Base-by-base conservation (phyloP, 2,329 filamentous ascomycete genomes). In the Verticillium nonalfalfae region DNA sequence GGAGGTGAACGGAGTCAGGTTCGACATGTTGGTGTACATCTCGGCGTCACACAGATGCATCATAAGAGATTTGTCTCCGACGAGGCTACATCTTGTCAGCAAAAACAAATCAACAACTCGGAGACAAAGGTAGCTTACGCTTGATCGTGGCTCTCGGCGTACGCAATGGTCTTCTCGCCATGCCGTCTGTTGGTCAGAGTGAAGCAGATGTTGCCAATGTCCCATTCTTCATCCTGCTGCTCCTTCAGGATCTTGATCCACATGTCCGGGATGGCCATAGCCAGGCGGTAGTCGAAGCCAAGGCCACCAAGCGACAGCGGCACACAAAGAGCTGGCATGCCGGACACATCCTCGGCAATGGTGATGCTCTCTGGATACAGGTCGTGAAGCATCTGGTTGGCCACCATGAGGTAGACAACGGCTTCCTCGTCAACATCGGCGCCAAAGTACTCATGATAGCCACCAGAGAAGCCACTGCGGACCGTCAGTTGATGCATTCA, bases 181-280 rank as follows among this genome's bases (percentile, higher is more conserved):
- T 98, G 91, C 34, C 95, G 88, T 61, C 95, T 85, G 76, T 99
- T 98, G 26, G 90, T 96, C 62, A 99, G 79, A 0, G 93, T 97
- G 78, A 89, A 93, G 73, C 87, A 88, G 59, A 99, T 90, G 67
- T 84, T 88, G 61, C 85, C 87, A 75, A 99, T 90, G 69, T 98
- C 90, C 95, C 95, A 99, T 10, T 96, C 85, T 65, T 92, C 84
- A 70, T 99, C 95, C 71, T 90, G 84, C 74, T 92, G 87, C 77
- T 99, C 95, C 76, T 99, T 99, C 64, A 98, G 76, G 72, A 96
- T 91, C 79, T 99, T 99, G 82, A 99, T 99, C 87, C 96, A 99
- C 86, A 99, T 91, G 74, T 99, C 95, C 4, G 95, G 95, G 65
- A 99, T 88, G 4, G 95, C 95, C 95, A 99, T 99, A 60, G 93